Conservation (phyloP, 768 basidiomycete genomes). For the Phaeotremella skinneri region DNA sequence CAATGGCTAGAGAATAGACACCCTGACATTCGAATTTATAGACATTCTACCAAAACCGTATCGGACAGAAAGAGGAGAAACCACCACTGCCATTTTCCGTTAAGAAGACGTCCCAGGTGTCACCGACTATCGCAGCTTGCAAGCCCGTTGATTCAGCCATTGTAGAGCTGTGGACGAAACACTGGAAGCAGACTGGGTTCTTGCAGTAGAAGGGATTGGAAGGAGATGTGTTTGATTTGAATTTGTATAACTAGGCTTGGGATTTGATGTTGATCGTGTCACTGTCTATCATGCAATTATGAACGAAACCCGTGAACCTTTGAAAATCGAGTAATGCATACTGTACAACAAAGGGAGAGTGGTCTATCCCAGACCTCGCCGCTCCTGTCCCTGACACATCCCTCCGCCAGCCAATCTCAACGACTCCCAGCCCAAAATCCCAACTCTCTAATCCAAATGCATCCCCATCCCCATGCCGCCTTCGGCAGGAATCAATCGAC, state of each 20-base stretch:
- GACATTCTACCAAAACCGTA: slow-evolving; percentile 52
- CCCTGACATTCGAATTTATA: slow-evolving; percentile 13
- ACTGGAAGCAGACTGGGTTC: slow-evolving; percentile 56
- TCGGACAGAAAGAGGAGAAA: slow-evolving; percentile 47
- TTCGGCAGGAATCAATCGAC: slow-evolving; percentile 75
- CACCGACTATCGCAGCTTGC: slow-evolving; percentile 49
- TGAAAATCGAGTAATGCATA: too few species aligned
- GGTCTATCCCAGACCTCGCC: too few species aligned
- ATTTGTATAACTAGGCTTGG: too few species aligned
- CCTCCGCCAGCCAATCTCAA: not conserved
- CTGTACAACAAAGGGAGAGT: too few species aligned
- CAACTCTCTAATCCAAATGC: slow-evolving; percentile 32
- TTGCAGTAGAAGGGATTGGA: slow-evolving; percentile 21
- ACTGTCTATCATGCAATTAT: too few species aligned
- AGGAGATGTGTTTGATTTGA: not conserved
- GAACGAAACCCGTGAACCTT: too few species aligned
- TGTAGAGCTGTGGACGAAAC: slow-evolving; percentile 55
- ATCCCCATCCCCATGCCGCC: slow-evolving; percentile 80
- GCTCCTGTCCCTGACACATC: too few species aligned
- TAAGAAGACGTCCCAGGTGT: slow-evolving; percentile 47
- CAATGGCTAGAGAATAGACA: not conserved
- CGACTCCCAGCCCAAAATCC: not conserved
- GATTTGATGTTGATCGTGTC: too few species aligned
- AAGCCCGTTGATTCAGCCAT: slow-evolving; percentile 50
- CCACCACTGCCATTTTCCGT: slow-evolving; percentile 53